Evolutionary conservation across 768 basidiomycete genomes (phyloP), one percentile per base, ranked within the genome.

Genomic region (Rhizopogon sp.): DNA sequence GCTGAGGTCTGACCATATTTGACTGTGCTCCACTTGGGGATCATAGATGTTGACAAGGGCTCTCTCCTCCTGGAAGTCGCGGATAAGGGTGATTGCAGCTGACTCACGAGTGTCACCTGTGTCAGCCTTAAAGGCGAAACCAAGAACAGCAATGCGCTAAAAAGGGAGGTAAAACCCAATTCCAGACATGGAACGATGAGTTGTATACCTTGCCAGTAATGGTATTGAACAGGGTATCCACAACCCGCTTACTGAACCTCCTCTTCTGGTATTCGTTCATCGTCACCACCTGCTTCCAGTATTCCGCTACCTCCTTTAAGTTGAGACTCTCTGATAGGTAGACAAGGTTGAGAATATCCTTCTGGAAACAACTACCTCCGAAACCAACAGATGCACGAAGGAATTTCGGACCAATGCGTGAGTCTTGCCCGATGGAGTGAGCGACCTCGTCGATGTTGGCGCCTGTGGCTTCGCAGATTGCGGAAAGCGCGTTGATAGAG

Each of bases 251-350:
- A 41, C 93, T 91, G 80, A 99, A 99, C 50, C 97, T 79, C 59
- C 83, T 76, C 82, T 98, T 99, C 72, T 99, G 97, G 73, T 98
- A 91, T 73, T 98, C 95, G 74, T 99, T 98, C 89, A 98, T 90
- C 66, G 91, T 87, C 25, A 98, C 95, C 37, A 99, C 95, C 69
- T 95, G 90, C 51, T 83, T 82, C 97, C 97, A 99, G 79, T 99
- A 99, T 16, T 87, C 88, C 31, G 96, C 97, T 28, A 99, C 95
- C 71, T 98, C 93, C 39, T 95, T 94, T 53, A 99, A 80, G 73
- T 98, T 93, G 53, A 93, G 74, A 59, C 89, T 93, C 75, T 98
- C 95, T 67, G 85, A 88, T 43, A 99, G 84, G 76, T 99, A 99
- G 43, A 98, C 97, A 58, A 99, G 79, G 78, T 99, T 99, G 66